Base-by-base conservation (phyloP, 2,329 filamentous ascomycete genomes). In the Neurospora crassa region DNA sequence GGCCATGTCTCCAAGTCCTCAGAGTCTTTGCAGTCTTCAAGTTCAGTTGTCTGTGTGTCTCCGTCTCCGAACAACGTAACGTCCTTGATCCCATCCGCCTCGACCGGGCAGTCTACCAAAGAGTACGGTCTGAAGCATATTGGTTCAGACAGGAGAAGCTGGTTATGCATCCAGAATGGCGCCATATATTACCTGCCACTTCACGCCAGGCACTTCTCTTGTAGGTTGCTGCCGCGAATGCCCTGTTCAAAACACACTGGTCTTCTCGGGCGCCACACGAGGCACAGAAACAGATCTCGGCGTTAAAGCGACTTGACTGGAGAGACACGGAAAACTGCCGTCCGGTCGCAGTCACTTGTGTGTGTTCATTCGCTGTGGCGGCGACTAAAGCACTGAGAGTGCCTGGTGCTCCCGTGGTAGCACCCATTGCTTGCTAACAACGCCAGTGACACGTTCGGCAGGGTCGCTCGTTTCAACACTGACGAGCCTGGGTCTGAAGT, bases 1-100 rank as follows among this genome's bases (percentile, higher is more conserved):
- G 16, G 24, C 47, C 47, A 70, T 79, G 78, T 81, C 76, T 75
- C 75, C 47, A 59, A 34, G 14, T 59, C 53, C 47, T 24, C 6
- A 59, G 14, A 59, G 24, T 34, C 24, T 53, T 47, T 59, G 53
- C 47, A 18, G 47, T 59, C 24, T 18, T 34, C 29, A 29, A 29
- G 29, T 14, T 5, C 24, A 53, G 45, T 47, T 24, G 45, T 59
- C 20, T 29, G 29, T 29, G 29, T 29, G 29, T 29, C 29, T 29
- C 47, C 47, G 14, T 59, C 24, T 59, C 47, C 47, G 47, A 29
- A 34, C 47, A 18, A 59, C 53, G 24, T 18, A 59, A 59, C 47
- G 47, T 59, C 47, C 47, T 16, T 59, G 24, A 59, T 34, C 6
- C 7, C 53, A 59, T 59, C 53, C 53, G 53, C 53, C 53, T 53